Evolutionary conservation across 768 basidiomycete genomes (phyloP).

Genomic region (Chalciporus pseudorubinellus): DNA sequence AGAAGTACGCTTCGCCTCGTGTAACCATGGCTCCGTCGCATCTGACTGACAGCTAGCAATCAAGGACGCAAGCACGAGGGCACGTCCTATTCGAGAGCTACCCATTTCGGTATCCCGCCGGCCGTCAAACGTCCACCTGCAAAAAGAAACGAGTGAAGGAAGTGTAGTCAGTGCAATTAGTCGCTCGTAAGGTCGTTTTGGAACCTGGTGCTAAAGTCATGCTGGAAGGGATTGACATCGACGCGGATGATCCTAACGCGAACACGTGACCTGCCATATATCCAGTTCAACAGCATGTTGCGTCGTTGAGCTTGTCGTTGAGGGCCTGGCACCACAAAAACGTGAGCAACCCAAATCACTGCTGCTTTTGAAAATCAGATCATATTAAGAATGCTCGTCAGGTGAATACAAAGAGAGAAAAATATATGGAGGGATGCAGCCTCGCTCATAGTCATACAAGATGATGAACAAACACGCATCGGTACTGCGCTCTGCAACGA

Average conservation of each 20-base stretch:
- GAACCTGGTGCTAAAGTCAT: neutral
- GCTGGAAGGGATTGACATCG: neutral
- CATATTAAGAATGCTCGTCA: conserved; percentile 3
- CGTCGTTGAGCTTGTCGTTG: too few relatives aligned
- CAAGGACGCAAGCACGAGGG: conserved; percentile 8
- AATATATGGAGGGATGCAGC: conserved; percentile 1
- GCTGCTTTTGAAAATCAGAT: neutral
- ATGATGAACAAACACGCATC: conserved; percentile 6
- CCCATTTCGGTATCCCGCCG: conserved; percentile 13
- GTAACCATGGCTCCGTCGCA: neutral
- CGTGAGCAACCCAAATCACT: neutral
- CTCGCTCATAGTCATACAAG: conserved; percentile 16
- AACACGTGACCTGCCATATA: conserved; percentile 10
- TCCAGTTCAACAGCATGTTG: neutral
- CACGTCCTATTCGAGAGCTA: conserved; percentile 2
- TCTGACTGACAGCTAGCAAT: conserved; percentile 1
- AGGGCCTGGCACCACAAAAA: too few relatives aligned
- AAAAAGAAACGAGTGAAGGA: neutral
- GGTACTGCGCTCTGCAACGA: neutral
- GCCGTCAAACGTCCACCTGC: neutral
- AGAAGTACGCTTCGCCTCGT: conserved; percentile 3
- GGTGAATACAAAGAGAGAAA: conserved; percentile 10
- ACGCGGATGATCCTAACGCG: neutral
- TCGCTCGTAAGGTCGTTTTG: neutral
- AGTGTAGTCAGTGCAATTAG: neutral